These are phyloP conservation scores for Gossypium davidsonii DNA, from an alignment of 441 rosid genomes.

Conservation along the genomic window DNA sequence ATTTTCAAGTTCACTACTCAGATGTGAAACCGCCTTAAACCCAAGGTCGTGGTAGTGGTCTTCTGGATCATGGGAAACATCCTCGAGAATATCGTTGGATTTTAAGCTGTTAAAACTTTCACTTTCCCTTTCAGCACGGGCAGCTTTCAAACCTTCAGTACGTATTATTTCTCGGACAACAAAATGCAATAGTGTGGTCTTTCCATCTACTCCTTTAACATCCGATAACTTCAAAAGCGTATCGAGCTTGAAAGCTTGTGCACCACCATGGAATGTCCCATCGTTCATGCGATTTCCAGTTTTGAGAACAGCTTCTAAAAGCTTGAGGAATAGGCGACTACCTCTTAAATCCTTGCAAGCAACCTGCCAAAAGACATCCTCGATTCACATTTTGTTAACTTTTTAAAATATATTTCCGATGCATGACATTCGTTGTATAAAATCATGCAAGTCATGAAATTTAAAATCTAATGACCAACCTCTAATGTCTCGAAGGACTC, in stretches of 20 bases:
- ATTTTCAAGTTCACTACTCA: slow-evolving; percentile 70
- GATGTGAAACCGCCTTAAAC: slow-evolving; percentile 64
- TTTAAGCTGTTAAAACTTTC: slow-evolving; percentile 56
- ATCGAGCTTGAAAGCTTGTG: slow-evolving; percentile 95
- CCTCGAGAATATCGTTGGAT: slow-evolving; percentile 69
- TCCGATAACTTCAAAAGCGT: slow-evolving; percentile 88
- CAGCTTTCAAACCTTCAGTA: slow-evolving; percentile 82
- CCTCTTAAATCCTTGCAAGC: slow-evolving; percentile 77
- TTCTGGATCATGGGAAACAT: slow-evolving; percentile 44
- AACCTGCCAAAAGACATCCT: slow-evolving; percentile 39
- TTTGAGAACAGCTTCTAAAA: slow-evolving; percentile 96
- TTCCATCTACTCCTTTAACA: slow-evolving; percentile 92
- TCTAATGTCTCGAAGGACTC: slow-evolving; percentile 74
- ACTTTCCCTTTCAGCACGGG: slow-evolving; percentile 55
- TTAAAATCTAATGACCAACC: slow-evolving; percentile 36
- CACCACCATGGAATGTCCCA: slow-evolving; percentile 96
- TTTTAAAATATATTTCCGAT: not conserved
- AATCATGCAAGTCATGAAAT: slow-evolving; percentile 1
- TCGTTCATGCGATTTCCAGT: slow-evolving; percentile 98
- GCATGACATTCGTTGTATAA: not conserved
- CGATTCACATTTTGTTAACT: not conserved
- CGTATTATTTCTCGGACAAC: slow-evolving; percentile 95
- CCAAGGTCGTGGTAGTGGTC: slow-evolving; percentile 66
- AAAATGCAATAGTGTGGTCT: slow-evolving; percentile 92
- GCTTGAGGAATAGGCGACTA: slow-evolving; percentile 85